A percentile compares a stretch with the other conserved stretches of the same genome.
Conservation (phyloP, 2,329 filamentous ascomycete genomes). For the Microdochium paspali region DNA sequence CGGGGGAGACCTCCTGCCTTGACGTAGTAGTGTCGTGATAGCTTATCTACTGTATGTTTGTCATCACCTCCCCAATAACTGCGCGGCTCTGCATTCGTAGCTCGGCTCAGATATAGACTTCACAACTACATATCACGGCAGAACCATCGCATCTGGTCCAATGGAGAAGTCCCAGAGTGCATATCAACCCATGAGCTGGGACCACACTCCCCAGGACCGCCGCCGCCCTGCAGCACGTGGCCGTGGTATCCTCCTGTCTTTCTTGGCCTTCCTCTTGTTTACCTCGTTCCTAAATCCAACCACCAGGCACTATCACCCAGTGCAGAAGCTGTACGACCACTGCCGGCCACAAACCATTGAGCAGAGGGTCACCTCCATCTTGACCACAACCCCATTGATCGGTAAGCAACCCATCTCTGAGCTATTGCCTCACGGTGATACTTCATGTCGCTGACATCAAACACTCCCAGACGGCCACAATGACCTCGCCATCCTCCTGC, state of each 20-base stretch:
- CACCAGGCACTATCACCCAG: background rate
- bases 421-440: no score
- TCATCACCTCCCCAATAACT: no score
- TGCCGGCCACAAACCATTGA: background rate
- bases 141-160: no score
- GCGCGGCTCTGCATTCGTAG: no score
- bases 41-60: no score
- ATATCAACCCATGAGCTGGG: background rate
- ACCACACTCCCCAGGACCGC: background rate
- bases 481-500: slow-evolving; percentile 71
- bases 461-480: slow-evolving; percentile 68
- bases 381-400: background rate
- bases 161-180: background rate
- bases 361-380: background rate
- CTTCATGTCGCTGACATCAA: slow-evolving; percentile 2
- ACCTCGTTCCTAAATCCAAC: background rate
- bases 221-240: background rate
- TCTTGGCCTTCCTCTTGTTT: background rate
- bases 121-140: no score
- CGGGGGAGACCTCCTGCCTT: no score
- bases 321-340: background rate
- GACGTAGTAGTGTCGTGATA: no score
- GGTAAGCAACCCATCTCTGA: background rate
- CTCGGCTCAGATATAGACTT: no score
- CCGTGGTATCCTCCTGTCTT: background rate